Evolutionary conservation across 352 stramenopile genomes (phyloP).

Genomic region (Pythium chondricola): DNA sequence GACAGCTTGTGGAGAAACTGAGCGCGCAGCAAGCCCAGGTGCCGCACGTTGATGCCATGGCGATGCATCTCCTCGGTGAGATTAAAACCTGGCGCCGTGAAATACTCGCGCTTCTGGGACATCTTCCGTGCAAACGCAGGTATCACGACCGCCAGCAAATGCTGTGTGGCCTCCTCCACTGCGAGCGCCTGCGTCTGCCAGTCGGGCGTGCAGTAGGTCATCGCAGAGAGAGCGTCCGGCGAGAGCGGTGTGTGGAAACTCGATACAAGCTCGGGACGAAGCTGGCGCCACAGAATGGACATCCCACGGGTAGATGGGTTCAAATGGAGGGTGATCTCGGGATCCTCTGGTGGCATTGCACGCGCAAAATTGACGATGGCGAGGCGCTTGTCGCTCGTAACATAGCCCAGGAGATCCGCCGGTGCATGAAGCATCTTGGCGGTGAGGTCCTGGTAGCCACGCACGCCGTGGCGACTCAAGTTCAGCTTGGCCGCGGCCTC

Average conservation of each 20-base stretch:
- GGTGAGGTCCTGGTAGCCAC: conserved; percentile 85
- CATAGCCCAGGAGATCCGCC: conserved; percentile 80
- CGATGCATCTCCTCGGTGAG: conserved; percentile 82
- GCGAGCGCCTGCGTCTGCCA: conserved; percentile 68
- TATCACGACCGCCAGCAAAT: conserved; percentile 72
- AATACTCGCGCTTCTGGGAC: conserved; percentile 51
- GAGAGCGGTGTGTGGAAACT: conserved; percentile 50
- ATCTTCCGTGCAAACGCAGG: conserved; percentile 77
- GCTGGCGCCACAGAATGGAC: conserved; percentile 89
- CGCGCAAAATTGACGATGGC: conserved; percentile 82
- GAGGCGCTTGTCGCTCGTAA: conserved; percentile 44
- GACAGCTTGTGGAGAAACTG: conserved; percentile 75
- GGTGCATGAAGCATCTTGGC: conserved; percentile 71
- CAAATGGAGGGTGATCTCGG: conserved; percentile 71
- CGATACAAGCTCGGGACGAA: conserved; percentile 83
- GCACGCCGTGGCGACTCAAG: conserved; percentile 74
- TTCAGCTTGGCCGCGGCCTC: conserved; percentile 66
- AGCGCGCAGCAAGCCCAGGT: conserved; percentile 76
- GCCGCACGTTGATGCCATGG: conserved; percentile 87
- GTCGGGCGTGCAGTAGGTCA: conserved; percentile 85
- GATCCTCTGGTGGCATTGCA: conserved; percentile 86
- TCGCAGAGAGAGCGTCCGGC: conserved; percentile 73
- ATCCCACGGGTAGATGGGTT: conserved; percentile 70
- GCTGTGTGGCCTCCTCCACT: conserved; percentile 64
- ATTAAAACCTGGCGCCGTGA: conserved; percentile 36